phyloP scores from a whole-genome alignment of 169 alveolate genomes.

The Miamiensis avidus region DNA sequence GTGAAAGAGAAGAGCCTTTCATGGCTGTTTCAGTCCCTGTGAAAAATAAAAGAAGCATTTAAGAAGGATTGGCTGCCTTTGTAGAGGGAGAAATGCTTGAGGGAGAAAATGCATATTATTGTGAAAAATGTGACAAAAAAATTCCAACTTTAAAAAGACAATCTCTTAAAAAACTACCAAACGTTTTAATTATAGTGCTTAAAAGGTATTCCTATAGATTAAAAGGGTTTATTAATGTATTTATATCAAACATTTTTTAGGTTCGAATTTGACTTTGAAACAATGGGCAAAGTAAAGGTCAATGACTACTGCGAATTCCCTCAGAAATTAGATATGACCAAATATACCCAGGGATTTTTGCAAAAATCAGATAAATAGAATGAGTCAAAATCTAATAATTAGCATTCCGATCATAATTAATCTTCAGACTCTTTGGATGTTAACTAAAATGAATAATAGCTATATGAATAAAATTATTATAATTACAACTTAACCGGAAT shows the following conservation, averaged over 20 bases:
- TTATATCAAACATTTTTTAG: neutral
- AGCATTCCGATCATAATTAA: too few relatives aligned
- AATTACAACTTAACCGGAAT: neutral
- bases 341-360: conserved; percentile 50
- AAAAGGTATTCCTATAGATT: conserved; percentile 37
- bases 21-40: conserved; percentile 77
- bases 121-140: conserved; percentile 83
- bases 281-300: conserved; percentile 74
- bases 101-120: conserved; percentile 86
- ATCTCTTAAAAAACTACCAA: conserved; percentile 82
- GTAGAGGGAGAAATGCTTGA: conserved; percentile 84
- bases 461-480: neutral
- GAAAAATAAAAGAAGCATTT: conserved; percentile 72
- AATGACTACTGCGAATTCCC: conserved; percentile 88
- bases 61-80: conserved; percentile 73
- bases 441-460: too few relatives aligned
- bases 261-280: conserved; percentile 79
- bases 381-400: neutral
- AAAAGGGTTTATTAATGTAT: too few relatives aligned
- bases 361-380: neutral
- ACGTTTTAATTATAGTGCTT: conserved; percentile 69
- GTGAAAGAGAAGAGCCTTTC: conserved; percentile 78
- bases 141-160: conserved; percentile 72
- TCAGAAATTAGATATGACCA: conserved; percentile 73
- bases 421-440: too few relatives aligned